Percentiles rank a stretch among this genome's conserved stretches.
phyloP scores from a whole-genome alignment of 2,329 filamentous ascomycete species.

The Fusarium austroafricanum region DNA sequence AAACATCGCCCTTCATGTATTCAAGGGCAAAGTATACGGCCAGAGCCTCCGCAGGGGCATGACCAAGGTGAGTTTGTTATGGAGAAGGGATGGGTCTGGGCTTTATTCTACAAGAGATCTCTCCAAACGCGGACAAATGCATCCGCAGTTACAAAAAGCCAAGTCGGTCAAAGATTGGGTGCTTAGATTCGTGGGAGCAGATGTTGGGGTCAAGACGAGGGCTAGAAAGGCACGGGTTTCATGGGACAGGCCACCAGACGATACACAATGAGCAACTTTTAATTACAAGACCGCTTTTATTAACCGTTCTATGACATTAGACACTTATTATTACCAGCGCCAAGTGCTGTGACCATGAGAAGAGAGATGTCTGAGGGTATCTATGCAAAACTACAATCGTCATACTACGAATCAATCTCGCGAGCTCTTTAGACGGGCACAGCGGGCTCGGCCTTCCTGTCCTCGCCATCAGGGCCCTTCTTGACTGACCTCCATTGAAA shows the following conservation, averaged over 20 bases:
- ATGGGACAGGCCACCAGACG: constrained; percentile 57
- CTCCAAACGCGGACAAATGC: constrained; percentile 45
- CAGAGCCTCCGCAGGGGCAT: constrained; percentile 80
- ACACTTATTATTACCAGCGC: constrained; percentile 21
- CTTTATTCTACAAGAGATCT: constrained; percentile 67
- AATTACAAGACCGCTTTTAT: neutral
- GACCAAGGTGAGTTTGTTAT: constrained; percentile 76
- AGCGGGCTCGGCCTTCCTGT: constrained; percentile 44
- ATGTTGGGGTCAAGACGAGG: constrained; percentile 34
- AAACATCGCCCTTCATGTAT: constrained; percentile 82
- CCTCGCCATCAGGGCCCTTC: constrained; percentile 50
- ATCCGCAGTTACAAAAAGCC: constrained; percentile 71
- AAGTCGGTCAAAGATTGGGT: constrained; percentile 80
- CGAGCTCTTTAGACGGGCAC: constrained; percentile 36
- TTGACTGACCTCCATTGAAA: constrained; percentile 67
- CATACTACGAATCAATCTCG: neutral
- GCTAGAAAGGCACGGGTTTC: constrained; percentile 37
- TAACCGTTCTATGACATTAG: constrained; percentile 19
- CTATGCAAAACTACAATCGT: constrained; percentile 39
- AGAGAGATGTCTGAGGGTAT: constrained; percentile 45
- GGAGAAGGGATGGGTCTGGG: constrained; percentile 63
- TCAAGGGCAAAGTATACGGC: constrained; percentile 82
- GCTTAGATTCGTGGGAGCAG: constrained; percentile 71
- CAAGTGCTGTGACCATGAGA: constrained; percentile 32
- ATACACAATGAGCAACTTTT: constrained; percentile 50